Evolutionary conservation across 345 rosid genomes (phyloP), one percentile per base, ranked within the genome.

Genomic region (Aquilaria sinensis): DNA sequence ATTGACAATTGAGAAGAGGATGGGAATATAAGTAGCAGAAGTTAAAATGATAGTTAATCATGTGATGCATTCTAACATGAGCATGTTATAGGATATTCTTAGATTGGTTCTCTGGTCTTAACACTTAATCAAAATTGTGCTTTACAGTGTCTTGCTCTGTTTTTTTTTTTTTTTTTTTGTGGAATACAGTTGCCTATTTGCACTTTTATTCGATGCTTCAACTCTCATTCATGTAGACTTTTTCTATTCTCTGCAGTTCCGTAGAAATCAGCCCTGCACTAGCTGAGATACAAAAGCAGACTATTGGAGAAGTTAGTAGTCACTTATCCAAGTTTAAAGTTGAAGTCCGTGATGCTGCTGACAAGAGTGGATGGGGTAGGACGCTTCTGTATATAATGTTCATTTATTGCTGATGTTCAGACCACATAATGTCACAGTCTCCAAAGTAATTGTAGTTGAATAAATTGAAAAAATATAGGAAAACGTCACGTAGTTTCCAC

Each of bases 241-340:
- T 31, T 60, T 64, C 53, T 53, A 14, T 60, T 72, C 63, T 37
- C 58, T 75, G 75, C 86, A 94, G 99, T 59, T 94, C 96, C 53
- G 86, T 94, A 71, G 99, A 94, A 80, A 94, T 94, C 71, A 94
- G 99, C 74, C 85, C 95, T 43, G 82, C 96, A 48, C 77, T 94
- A 63, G 97, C 95, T 54, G 77, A 88, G 67, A 79, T 83, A 75
- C 99, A 94, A 59, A 82, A 81, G 71, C 88, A 85, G 74, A 94
- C 96, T 59, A 87, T 94, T 68, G 92, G 96, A 70, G 85, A 83
- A 82, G 89, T 86, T 67, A 81, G 67, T 47, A 84, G 91, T 75
- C 99, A 94, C 75, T 66, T 79, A 63, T 74, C 89, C 66, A 94
- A 81, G 82, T 88, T 88, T 75, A 88, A 74, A 68, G 96, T 90